These are phyloP conservation scores for Epichloe gansuensis DNA, from an alignment of 2,329 filamentous ascomycete species.

Conservation along the genomic window DNA sequence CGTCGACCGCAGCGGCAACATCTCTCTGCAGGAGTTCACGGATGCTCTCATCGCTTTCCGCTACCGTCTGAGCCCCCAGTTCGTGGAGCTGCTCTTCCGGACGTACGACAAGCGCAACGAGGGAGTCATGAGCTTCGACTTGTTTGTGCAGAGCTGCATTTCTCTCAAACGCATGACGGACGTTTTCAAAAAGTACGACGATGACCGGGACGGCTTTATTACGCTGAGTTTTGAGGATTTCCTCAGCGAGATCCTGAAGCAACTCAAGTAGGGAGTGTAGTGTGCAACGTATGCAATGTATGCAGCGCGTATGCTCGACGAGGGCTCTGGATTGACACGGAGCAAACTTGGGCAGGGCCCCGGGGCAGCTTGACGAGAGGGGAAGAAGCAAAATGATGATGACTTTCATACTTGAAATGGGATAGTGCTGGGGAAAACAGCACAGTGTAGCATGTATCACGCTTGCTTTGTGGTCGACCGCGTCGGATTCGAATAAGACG, in stretches of 20 bases:
- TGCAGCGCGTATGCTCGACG: too few relatives aligned
- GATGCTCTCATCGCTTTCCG: slow-evolving; percentile 89
- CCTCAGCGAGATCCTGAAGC: slow-evolving; percentile 54
- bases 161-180: slow-evolving; percentile 97
- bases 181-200: slow-evolving; percentile 97
- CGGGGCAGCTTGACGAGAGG: not conserved
- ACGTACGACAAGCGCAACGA: slow-evolving; percentile 72
- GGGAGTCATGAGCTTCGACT: slow-evolving; percentile 76
- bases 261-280: slow-evolving; percentile 35
- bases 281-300: too few relatives aligned
- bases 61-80: slow-evolving; percentile 74
- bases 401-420: too few relatives aligned
- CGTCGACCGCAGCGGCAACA: slow-evolving; percentile 73
- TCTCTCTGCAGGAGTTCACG: slow-evolving; percentile 74
- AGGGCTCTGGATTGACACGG: not conserved
- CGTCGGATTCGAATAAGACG: too few relatives aligned
- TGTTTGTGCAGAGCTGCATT: slow-evolving; percentile 97
- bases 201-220: slow-evolving; percentile 89
- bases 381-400: not conserved
- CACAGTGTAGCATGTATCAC: too few relatives aligned
- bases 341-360: not conserved
- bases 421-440: too few relatives aligned
- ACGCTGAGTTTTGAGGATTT: slow-evolving; percentile 76
- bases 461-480: too few relatives aligned
- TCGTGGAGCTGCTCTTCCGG: slow-evolving; percentile 73